phyloP scores from a whole-genome alignment of 1,139 yeast species.

The Taphrina pruni region DNA sequence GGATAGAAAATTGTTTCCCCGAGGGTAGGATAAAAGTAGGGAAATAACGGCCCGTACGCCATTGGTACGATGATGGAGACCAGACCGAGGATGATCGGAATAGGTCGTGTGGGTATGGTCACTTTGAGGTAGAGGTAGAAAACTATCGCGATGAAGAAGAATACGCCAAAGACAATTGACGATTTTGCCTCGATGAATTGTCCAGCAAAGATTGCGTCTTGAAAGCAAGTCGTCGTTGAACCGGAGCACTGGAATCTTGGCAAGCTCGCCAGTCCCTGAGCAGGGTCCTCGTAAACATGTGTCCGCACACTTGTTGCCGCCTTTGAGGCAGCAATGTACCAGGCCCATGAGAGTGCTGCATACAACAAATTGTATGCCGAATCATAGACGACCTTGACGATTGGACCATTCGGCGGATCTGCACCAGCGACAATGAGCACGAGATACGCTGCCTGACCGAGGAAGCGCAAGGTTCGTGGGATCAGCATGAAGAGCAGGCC shows the following conservation, averaged over 20 bases:
- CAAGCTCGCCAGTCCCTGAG: slow-evolving; percentile 15
- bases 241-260: slow-evolving; percentile 16
- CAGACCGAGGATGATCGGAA: slow-evolving; percentile 30
- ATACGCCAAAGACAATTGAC: slow-evolving; percentile 38
- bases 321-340: slow-evolving; percentile 41
- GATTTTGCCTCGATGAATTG: slow-evolving; percentile 38
- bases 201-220: slow-evolving; percentile 40
- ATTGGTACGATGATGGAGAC: slow-evolving; percentile 33
- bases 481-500: slow-evolving; percentile 41
- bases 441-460: slow-evolving; percentile 41
- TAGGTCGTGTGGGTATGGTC: slow-evolving; percentile 26
- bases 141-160: slow-evolving; percentile 36
- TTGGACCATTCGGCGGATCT: slow-evolving; percentile 42
- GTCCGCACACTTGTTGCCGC: slow-evolving; percentile 39
- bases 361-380: slow-evolving; percentile 33
- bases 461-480: slow-evolving; percentile 31
- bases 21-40: slow-evolving; percentile 39
- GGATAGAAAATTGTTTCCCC: slow-evolving; percentile 39
- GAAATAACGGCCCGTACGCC: slow-evolving; percentile 42
- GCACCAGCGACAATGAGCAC: slow-evolving; percentile 39
- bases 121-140: slow-evolving; percentile 36
- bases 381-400: slow-evolving; percentile 37
- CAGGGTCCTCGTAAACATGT: background rate
- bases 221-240: slow-evolving; percentile 32
- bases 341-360: slow-evolving; percentile 34